Conservation (phyloP, 805 yeast species). For the Jamesozyma gamospora region DNA sequence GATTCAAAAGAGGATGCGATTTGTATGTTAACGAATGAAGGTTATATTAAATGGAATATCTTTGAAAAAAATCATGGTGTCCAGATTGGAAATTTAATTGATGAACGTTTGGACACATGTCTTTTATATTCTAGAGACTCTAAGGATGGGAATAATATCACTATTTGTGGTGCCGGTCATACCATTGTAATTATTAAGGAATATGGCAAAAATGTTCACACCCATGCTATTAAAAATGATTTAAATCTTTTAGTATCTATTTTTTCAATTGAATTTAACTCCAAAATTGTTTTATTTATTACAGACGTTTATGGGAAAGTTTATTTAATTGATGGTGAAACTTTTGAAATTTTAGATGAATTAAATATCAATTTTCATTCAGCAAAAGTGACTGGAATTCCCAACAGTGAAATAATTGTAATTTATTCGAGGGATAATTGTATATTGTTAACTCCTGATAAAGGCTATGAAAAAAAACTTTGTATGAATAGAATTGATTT, state of each 20-base stretch:
- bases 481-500: neutral
- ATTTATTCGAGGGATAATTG: constrained; percentile 2
- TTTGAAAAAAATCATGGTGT: no score
- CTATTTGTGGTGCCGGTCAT: constrained; percentile 6
- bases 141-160: constrained; percentile 4
- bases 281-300: constrained; percentile 4
- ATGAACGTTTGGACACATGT: no score
- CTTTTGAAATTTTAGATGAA: constrained; percentile 1
- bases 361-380: constrained; percentile 6
- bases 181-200: constrained; percentile 4
- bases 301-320: constrained; percentile 15
- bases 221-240: neutral
- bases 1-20: neutral
- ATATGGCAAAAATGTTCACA: neutral
- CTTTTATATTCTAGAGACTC: no score
- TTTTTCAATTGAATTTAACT: neutral
- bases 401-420: neutral
- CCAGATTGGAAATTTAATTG: no score
- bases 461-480: neutral
- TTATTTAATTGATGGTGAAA: constrained; percentile 6
- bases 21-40: neutral
- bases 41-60: neutral
- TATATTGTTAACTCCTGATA: neutral
- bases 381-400: constrained; percentile 5
- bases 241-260: neutral